Evolutionary conservation across 2,329 filamentous ascomycete genomes (phyloP).

Genomic region (Fusarium haematococcum): DNA sequence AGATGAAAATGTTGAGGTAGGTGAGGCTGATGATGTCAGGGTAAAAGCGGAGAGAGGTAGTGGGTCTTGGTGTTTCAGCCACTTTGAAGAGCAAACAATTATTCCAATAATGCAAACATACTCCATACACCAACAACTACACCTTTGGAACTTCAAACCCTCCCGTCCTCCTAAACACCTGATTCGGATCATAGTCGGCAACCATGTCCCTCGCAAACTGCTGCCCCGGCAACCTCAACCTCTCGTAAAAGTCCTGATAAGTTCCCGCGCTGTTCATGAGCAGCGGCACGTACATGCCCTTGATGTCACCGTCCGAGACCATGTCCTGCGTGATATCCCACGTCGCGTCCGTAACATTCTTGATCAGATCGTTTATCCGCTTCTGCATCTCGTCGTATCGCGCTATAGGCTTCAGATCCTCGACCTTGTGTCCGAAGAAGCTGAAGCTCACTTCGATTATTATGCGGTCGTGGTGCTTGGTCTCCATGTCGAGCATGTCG

Average conservation of each 20-base stretch:
- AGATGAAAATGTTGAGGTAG: background rate
- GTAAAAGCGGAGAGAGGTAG: background rate
- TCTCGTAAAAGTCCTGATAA: conserved; percentile 56
- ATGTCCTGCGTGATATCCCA: conserved; percentile 36
- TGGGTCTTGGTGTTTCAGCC: conserved; percentile 25
- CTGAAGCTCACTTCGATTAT: too few relatives aligned
- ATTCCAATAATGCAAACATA: too few relatives aligned
- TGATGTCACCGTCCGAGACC: conserved; percentile 46
- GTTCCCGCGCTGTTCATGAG: conserved; percentile 51
- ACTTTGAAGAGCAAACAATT: too few relatives aligned
- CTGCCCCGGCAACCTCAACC: conserved; percentile 51
- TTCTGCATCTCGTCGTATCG: too few relatives aligned
- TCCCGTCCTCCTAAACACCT: conserved; percentile 53
- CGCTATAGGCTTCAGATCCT: too few relatives aligned
- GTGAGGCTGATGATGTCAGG: conserved; percentile 13
- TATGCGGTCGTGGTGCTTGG: too few relatives aligned
- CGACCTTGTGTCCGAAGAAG: too few relatives aligned
- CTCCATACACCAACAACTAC: background rate
- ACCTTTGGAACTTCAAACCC: conserved; percentile 50
- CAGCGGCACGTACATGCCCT: conserved; percentile 49
- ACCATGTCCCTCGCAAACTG: conserved; percentile 51
- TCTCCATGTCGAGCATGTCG: too few relatives aligned
- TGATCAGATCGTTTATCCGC: background rate
- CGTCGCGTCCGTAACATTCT: conserved; percentile 3
- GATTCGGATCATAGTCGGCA: conserved; percentile 52